Conservation (phyloP, 176 grass and related monocot genomes). For the Saccharum officinarum region DNA sequence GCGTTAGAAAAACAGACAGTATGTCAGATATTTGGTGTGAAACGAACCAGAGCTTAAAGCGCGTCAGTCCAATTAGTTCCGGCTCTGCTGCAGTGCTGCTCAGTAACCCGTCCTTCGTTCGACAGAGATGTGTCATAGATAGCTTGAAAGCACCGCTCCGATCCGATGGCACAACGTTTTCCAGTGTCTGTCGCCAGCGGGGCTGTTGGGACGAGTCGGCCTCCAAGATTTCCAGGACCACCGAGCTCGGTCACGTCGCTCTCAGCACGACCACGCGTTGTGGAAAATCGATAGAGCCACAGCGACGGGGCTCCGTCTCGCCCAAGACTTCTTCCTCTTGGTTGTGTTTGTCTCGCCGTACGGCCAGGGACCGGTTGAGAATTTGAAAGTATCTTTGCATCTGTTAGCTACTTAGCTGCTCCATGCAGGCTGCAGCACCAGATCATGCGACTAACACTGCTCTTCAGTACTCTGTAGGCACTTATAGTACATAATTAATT, state of each 20-base stretch:
- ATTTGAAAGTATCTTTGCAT: neutral
- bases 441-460: neutral
- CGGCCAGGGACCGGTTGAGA: neutral
- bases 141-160: neutral
- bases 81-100: neutral
- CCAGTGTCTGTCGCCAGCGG: neutral
- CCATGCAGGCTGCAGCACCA: neutral
- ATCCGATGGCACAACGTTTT: conserved; percentile 6
- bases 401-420: neutral
- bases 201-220: neutral
- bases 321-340: neutral
- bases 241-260: neutral
- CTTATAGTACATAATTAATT: no score
- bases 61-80: neutral
- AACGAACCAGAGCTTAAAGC: conserved; percentile 16
- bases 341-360: neutral
- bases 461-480: neutral
- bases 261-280: neutral
- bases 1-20: no score
- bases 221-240: neutral
- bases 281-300: neutral
- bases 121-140: neutral
- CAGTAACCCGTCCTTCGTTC: neutral
- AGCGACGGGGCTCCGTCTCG: neutral
- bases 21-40: conserved; percentile 39